Conservation (phyloP, 345 rosid species). For the Linum lewisii region DNA sequence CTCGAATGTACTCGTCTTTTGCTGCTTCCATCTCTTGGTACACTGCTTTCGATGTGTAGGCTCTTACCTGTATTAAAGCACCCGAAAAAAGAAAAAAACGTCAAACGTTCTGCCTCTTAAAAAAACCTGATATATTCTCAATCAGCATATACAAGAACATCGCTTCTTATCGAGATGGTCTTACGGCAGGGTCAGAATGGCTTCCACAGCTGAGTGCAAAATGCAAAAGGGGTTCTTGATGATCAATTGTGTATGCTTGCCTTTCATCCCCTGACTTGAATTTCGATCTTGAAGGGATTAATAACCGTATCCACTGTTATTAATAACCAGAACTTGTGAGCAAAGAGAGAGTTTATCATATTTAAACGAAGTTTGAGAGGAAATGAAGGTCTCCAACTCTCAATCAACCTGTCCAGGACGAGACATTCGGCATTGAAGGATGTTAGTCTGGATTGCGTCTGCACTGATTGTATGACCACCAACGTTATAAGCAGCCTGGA, state of each 20-base stretch:
- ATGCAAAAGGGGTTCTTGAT: constrained; percentile 62
- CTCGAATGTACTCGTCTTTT: constrained; percentile 80
- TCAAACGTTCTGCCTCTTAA: neutral
- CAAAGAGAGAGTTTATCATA: neutral
- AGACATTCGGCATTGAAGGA: constrained; percentile 80
- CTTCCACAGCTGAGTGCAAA: constrained; percentile 84
- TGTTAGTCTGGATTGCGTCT: constrained; percentile 61
- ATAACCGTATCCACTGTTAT: constrained; percentile 69
- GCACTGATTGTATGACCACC: constrained; percentile 90
- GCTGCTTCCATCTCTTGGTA: constrained; percentile 75
- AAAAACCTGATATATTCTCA: neutral
- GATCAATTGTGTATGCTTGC: constrained; percentile 51
- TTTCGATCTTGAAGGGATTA: constrained; percentile 57
- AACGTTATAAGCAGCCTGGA: constrained; percentile 89
- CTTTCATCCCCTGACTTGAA: constrained; percentile 69
- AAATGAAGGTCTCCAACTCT: constrained; percentile 3
- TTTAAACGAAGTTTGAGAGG: constrained; percentile 7
- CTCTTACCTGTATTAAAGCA: constrained; percentile 47
- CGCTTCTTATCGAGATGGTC: constrained; percentile 5
- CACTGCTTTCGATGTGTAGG: constrained; percentile 62
- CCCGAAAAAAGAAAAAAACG: neutral
- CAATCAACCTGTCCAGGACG: constrained; percentile 82
- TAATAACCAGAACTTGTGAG: constrained; percentile 2
- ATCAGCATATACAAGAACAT: neutral
- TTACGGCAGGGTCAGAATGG: constrained; percentile 98